These are phyloP conservation scores for Ophiostoma novo-ulmi DNA, from an alignment of 2,329 filamentous ascomycete species.

Conservation along the genomic window DNA sequence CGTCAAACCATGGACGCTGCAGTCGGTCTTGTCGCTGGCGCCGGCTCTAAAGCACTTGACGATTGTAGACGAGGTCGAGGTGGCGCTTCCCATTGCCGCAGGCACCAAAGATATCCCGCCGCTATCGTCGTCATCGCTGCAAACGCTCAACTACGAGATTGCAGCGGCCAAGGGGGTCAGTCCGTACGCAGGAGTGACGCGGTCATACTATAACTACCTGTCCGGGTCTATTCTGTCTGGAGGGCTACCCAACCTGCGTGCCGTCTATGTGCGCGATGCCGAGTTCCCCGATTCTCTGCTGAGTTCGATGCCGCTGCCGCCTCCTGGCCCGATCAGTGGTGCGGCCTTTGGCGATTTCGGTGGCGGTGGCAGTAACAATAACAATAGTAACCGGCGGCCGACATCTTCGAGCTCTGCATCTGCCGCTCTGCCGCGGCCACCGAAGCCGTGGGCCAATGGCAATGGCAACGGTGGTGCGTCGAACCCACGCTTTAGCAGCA, in stretches of 20 bases:
- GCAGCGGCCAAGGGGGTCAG: constrained; percentile 54
- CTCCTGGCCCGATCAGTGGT: constrained; percentile 38
- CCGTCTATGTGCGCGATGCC: constrained; percentile 81
- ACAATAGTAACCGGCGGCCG: constrained; percentile 31
- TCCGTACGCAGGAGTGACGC: constrained; percentile 49
- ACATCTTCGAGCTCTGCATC: constrained; percentile 33
- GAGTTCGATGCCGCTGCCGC: constrained; percentile 54
- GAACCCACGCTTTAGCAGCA: constrained; percentile 52
- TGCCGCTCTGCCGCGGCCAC: constrained; percentile 19
- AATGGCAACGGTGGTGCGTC: constrained; percentile 18
- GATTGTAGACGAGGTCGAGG: constrained; percentile 47
- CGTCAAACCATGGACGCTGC: constrained; percentile 58
- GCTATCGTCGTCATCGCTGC: constrained; percentile 63
- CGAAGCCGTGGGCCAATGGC: constrained; percentile 29
- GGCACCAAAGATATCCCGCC: constrained; percentile 49
- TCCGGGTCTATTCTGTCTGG: constrained; percentile 74
- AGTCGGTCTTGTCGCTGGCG: constrained; percentile 55
- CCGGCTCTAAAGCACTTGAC: constrained; percentile 54
- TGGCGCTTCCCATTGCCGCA: constrained; percentile 46
- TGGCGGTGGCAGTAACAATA: constrained; percentile 29
- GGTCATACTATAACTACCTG: constrained; percentile 78
- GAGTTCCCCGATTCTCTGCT: constrained; percentile 76
- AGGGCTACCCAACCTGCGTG: constrained; percentile 65
- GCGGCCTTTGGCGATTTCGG: constrained; percentile 32
- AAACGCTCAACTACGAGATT: constrained; percentile 78